Percentiles rank a stretch among this genome's conserved stretches.
Evolutionary conservation across 139 green algal genomes (phyloP).

Genomic region (Mesotaenium endlicherianum): DNA sequence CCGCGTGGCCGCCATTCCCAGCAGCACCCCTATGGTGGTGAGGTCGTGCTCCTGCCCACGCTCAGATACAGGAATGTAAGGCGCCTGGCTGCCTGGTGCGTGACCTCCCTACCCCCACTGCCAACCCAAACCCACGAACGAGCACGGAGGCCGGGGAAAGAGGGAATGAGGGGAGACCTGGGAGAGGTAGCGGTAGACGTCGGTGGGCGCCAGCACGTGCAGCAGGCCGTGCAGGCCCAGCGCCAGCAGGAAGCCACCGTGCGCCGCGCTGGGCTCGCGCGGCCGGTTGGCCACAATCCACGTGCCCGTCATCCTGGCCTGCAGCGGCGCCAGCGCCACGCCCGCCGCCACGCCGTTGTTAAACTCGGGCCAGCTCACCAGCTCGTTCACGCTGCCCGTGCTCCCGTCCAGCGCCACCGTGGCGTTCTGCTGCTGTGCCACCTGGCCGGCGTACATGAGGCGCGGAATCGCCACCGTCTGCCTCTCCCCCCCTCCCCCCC

Average conservation of each 20-base stretch:
- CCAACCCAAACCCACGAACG: too few relatives aligned
- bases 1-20: conserved; percentile 75
- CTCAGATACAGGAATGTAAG: neutral
- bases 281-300: conserved; percentile 84
- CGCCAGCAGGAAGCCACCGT: conserved; percentile 85
- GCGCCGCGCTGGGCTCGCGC: conserved; percentile 65
- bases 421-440: too few relatives aligned
- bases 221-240: conserved; percentile 79
- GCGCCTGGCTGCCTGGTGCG: too few relatives aligned
- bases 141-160: too few relatives aligned
- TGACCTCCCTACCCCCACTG: too few relatives aligned
- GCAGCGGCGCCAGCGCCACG: conserved; percentile 60
- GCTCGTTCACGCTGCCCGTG: conserved; percentile 26
- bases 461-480: too few relatives aligned
- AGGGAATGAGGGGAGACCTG: conserved; percentile 32
- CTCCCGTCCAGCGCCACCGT: conserved; percentile 27
- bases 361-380: conserved; percentile 88
- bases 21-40: conserved; percentile 80
- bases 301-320: conserved; percentile 64
- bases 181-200: conserved; percentile 60
- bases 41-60: conserved; percentile 65
- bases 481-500: too few relatives aligned
- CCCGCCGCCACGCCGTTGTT: conserved; percentile 89
- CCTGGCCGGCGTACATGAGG: too few relatives aligned
- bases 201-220: conserved; percentile 45